These are phyloP conservation scores for Phialophora chinensis DNA, from an alignment of 2,329 filamentous ascomycete species.

Conservation along the genomic window DNA sequence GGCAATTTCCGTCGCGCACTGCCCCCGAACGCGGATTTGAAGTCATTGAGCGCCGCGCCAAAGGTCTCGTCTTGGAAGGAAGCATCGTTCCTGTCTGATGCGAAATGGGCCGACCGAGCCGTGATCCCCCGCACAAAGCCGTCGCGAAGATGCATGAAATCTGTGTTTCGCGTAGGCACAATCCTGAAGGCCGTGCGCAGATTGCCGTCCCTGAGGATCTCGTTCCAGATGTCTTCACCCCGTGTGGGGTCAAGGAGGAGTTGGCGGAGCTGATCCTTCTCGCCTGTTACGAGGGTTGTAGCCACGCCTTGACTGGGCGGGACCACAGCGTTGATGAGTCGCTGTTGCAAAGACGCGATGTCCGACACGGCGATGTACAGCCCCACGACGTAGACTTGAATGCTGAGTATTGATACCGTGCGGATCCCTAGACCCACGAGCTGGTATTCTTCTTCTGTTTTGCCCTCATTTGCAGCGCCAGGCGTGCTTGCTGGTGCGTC, in stretches of 20 bases:
- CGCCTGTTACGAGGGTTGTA: slow-evolving; percentile 79
- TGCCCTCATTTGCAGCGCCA: slow-evolving; percentile 45
- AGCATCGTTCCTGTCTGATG: slow-evolving; percentile 56
- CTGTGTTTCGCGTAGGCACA: slow-evolving; percentile 88
- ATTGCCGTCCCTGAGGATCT: slow-evolving; percentile 68
- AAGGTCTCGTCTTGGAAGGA: slow-evolving; percentile 70
- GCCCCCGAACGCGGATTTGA: slow-evolving; percentile 81
- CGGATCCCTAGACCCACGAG: slow-evolving; percentile 86
- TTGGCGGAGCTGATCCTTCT: slow-evolving; percentile 75
- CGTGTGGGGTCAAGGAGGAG: slow-evolving; percentile 71
- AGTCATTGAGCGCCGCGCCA: slow-evolving; percentile 73
- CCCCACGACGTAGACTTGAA: slow-evolving; percentile 94
- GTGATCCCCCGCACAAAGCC: slow-evolving; percentile 88
- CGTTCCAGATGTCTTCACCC: slow-evolving; percentile 76
- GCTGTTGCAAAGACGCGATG: slow-evolving; percentile 77
- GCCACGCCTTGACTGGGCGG: slow-evolving; percentile 58
- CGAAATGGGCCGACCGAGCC: slow-evolving; percentile 67
- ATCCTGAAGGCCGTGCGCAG: slow-evolving; percentile 83
- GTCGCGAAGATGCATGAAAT: slow-evolving; percentile 90
- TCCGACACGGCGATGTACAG: slow-evolving; percentile 87
- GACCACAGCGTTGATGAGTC: slow-evolving; percentile 73
- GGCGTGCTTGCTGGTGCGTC: slow-evolving; percentile 47
- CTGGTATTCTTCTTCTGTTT: slow-evolving; percentile 73
- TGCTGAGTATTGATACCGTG: slow-evolving; percentile 84
- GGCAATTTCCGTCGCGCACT: slow-evolving; percentile 71